Conservation (phyloP, 305 asterid genomes). For the Fraxinus ornus region DNA sequence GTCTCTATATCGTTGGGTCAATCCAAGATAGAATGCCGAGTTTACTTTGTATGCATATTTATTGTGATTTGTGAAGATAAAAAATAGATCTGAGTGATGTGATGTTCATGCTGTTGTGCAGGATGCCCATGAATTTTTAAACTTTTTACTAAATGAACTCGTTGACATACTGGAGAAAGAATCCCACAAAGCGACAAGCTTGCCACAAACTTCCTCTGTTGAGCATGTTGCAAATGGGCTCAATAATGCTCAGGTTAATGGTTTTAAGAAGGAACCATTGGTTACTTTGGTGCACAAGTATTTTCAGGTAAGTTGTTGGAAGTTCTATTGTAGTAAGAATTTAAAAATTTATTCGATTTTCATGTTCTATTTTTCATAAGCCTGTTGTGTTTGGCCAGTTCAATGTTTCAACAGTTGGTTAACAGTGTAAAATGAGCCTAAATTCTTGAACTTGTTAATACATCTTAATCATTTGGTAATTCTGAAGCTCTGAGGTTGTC, state of each 20-base stretch:
- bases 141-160: slow-evolving; percentile 73
- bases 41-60: slow-evolving; percentile 11
- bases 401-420: neutral
- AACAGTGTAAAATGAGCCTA: neutral
- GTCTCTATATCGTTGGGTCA: slow-evolving; percentile 1
- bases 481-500: neutral
- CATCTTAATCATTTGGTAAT: neutral
- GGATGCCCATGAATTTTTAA: slow-evolving; percentile 94
- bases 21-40: neutral
- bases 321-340: neutral
- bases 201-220: slow-evolving; percentile 31
- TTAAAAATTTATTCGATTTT: neutral
- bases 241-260: slow-evolving; percentile 45
- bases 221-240: slow-evolving; percentile 51
- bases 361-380: neutral
- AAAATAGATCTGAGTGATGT: neutral
- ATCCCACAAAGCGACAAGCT: slow-evolving; percentile 43
- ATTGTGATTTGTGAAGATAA: slow-evolving; percentile 1
- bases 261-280: slow-evolving; percentile 57
- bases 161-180: slow-evolving; percentile 89
- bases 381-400: neutral
- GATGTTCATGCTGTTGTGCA: slow-evolving; percentile 29
- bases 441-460: neutral
- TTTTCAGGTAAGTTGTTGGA: slow-evolving; percentile 58
- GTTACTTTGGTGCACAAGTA: slow-evolving; percentile 85